phyloP scores from a whole-genome alignment of 495 filamentous ascomycete genomes.

The Tuber calosporum region DNA sequence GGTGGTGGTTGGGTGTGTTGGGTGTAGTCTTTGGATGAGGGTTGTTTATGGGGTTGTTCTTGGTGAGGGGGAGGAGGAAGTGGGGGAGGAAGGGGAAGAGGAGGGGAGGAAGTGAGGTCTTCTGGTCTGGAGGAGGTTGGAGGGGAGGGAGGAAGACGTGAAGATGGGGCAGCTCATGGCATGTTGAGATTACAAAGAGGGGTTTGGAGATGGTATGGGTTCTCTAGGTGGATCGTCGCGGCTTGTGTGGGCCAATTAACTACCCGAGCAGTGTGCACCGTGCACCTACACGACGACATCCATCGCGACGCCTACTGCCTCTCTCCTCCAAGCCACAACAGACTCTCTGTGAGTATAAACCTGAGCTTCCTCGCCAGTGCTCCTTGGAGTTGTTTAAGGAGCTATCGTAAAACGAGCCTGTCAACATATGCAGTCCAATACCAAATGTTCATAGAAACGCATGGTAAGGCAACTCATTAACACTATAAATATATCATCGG shows the following conservation, averaged over 20 bases:
- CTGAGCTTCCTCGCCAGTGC: not conserved
- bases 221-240: not conserved
- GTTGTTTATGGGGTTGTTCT: slow-evolving; percentile 63
- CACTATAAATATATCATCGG: not conserved
- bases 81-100: not conserved
- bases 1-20: slow-evolving; percentile 66
- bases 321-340: not conserved
- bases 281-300: not conserved
- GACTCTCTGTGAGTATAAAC: not conserved
- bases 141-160: not conserved
- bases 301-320: not conserved
- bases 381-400: not conserved
- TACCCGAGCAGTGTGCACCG: not conserved
- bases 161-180: not conserved
- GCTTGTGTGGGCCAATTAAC: not conserved
- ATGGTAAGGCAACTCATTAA: not conserved
- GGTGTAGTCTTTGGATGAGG: slow-evolving; percentile 75
- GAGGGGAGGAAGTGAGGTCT: not conserved
- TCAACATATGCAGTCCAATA: not conserved
- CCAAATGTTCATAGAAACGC: not conserved
- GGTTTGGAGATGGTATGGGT: not conserved
- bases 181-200: not conserved
- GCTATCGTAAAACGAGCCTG: not conserved
- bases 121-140: not conserved
- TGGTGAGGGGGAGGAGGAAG: slow-evolving; percentile 43